phyloP scores from a whole-genome alignment of 345 rosid genomes.

The Erucastrum elatum region DNA sequence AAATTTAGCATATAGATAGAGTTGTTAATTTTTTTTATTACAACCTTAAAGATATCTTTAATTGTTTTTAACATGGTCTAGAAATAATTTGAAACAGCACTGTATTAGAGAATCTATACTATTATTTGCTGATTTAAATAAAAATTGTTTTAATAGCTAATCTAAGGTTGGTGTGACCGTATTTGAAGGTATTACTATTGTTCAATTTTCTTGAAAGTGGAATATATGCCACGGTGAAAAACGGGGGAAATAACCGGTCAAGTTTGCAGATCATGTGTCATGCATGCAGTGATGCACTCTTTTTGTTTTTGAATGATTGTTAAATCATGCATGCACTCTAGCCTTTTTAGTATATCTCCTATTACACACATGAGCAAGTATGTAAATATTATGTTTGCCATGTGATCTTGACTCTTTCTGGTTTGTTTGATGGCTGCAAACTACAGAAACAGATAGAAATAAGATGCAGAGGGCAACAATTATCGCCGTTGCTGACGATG shows the following conservation, averaged over 20 bases:
- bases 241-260: too few species aligned
- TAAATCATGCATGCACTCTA: too few species aligned
- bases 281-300: too few species aligned
- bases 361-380: too few species aligned
- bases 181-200: neutral
- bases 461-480: conserved; percentile 88
- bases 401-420: conserved; percentile 2
- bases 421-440: conserved; percentile 13
- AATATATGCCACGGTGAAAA: neutral
- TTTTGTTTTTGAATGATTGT: too few species aligned
- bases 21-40: too few species aligned
- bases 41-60: too few species aligned
- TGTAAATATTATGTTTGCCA: neutral
- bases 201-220: neutral
- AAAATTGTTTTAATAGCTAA: neutral
- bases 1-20: too few species aligned
- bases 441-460: conserved; percentile 70
- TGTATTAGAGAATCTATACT: neutral
- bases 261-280: too few species aligned
- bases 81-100: neutral
- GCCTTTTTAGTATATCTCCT: too few species aligned
- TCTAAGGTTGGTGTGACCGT: neutral
- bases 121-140: neutral
- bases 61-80: too few species aligned
- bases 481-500: conserved; percentile 72